These are phyloP conservation scores for Parachaetomium inaequale DNA, from an alignment of 495 filamentous ascomycete genomes.

Conservation along the genomic window DNA sequence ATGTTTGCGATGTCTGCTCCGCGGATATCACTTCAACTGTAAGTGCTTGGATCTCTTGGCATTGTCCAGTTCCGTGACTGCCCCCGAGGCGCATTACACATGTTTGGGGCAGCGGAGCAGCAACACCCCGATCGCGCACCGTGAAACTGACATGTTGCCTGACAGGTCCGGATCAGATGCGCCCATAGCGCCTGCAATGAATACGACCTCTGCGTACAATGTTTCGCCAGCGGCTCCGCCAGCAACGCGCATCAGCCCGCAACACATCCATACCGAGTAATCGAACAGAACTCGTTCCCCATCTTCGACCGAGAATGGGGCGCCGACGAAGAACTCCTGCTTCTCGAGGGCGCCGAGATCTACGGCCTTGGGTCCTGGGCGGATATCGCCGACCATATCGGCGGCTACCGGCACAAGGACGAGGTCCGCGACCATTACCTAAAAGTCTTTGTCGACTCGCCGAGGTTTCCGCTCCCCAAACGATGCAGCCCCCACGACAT, in stretches of 20 bases:
- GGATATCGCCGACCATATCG: conserved; percentile 97
- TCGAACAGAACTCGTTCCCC: conserved; percentile 96
- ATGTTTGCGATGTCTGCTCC: conserved; percentile 93
- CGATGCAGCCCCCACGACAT: conserved; percentile 77
- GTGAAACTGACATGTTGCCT: conserved; percentile 17
- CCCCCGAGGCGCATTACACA: not conserved
- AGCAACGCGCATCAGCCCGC: conserved; percentile 79
- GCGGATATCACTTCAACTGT: conserved; percentile 94
- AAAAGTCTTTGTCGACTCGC: conserved; percentile 77
- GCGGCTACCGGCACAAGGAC: conserved; percentile 87
- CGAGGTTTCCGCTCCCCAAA: conserved; percentile 79
- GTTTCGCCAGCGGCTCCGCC: conserved; percentile 75
- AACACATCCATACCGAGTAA: conserved; percentile 85
- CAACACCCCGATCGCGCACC: conserved; percentile 3
- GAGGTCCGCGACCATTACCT: conserved; percentile 93
- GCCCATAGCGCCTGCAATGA: conserved; percentile 78
- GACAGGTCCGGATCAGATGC: conserved; percentile 89
- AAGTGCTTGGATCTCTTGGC: conserved; percentile 36
- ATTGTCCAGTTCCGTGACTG: not conserved
- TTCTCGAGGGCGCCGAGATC: conserved; percentile 94
- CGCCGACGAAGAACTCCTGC: conserved; percentile 88
- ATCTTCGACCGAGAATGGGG: conserved; percentile 96
- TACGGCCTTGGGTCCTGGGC: conserved; percentile 97
- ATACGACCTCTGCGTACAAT: conserved; percentile 95
- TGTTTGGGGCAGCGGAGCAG: conserved; percentile 18